Conservation (phyloP, 2,329 filamentous ascomycete species). For the Xylaria sp. region DNA sequence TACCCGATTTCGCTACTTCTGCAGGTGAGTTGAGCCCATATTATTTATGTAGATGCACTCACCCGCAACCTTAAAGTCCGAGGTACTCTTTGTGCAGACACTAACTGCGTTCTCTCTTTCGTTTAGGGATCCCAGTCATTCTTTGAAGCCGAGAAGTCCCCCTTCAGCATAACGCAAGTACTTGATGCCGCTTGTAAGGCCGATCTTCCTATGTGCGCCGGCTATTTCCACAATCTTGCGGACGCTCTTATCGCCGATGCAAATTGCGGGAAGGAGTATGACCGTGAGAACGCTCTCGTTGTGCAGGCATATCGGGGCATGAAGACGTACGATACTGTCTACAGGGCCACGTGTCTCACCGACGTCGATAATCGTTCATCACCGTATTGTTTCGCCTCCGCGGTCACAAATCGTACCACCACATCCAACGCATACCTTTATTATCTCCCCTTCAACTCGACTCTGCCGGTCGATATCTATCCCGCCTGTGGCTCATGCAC, state of each 20-base stretch:
- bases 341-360: conserved; percentile 79
- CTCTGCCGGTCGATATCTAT: conserved; percentile 68
- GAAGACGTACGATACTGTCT: conserved; percentile 76
- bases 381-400: conserved; percentile 82
- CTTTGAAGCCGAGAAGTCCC: conserved; percentile 77
- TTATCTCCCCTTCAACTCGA: conserved; percentile 79
- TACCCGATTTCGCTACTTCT: conserved; percentile 85
- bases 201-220: conserved; percentile 67
- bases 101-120: conserved; percentile 6
- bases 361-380: conserved; percentile 65
- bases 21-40: conserved; percentile 58
- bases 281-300: conserved; percentile 70
- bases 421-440: conserved; percentile 81
- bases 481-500: conserved; percentile 80
- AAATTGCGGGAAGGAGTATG: conserved; percentile 76
- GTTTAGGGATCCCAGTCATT: conserved; percentile 79
- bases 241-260: conserved; percentile 63
- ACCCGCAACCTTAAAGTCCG: not conserved
- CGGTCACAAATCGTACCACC: conserved; percentile 75
- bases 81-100: not conserved
- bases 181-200: conserved; percentile 80
- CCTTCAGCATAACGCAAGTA: conserved; percentile 73
- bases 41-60: not conserved
- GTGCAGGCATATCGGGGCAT: conserved; percentile 77
- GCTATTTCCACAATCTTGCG: conserved; percentile 69